A percentile compares a stretch with the other conserved stretches of the same genome.
These are phyloP conservation scores for Lyophyllum decastes DNA, from an alignment of 768 basidiomycete genomes.

Conservation along the genomic window DNA sequence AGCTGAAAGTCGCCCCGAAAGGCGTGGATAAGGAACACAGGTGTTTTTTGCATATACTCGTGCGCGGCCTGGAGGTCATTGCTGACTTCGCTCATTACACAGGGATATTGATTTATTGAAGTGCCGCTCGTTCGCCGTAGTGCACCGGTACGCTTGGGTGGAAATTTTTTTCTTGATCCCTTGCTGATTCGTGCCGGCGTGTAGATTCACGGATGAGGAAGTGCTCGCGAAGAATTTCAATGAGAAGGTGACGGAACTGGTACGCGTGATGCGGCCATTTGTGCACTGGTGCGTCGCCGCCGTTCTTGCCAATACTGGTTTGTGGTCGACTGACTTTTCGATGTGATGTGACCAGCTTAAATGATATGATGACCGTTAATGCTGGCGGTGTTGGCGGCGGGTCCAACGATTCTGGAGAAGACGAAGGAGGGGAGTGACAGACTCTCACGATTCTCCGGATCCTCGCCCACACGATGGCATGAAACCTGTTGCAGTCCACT, in stretches of 20 bases:
- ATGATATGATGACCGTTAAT: slow-evolving; percentile 68
- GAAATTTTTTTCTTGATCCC: background rate
- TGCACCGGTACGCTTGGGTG: slow-evolving; percentile 47
- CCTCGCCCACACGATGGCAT: too few species aligned
- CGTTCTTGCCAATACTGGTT: background rate
- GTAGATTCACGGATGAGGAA: slow-evolving; percentile 74
- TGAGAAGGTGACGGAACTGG: slow-evolving; percentile 56
- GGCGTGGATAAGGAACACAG: slow-evolving; percentile 82
- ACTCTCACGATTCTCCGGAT: background rate
- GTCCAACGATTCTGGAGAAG: background rate
- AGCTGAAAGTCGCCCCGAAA: slow-evolving; percentile 90
- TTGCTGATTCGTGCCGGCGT: slow-evolving; percentile 21
- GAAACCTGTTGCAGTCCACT: too few species aligned
- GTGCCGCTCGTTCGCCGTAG: slow-evolving; percentile 75
- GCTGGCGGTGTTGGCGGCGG: slow-evolving; percentile 17
- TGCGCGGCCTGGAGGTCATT: background rate
- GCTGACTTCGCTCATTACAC: background rate
- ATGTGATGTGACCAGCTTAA: slow-evolving; percentile 45
- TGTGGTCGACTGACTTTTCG: background rate
- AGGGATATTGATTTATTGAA: slow-evolving; percentile 93
- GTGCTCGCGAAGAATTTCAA: slow-evolving; percentile 70
- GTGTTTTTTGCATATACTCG: slow-evolving; percentile 36
- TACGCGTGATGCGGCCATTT: slow-evolving; percentile 65
- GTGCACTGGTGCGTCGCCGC: slow-evolving; percentile 65
- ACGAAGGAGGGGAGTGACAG: background rate